Base-by-base conservation (phyloP, 2,329 filamentous ascomycete genomes). In the Biscogniauxia sp. region DNA sequence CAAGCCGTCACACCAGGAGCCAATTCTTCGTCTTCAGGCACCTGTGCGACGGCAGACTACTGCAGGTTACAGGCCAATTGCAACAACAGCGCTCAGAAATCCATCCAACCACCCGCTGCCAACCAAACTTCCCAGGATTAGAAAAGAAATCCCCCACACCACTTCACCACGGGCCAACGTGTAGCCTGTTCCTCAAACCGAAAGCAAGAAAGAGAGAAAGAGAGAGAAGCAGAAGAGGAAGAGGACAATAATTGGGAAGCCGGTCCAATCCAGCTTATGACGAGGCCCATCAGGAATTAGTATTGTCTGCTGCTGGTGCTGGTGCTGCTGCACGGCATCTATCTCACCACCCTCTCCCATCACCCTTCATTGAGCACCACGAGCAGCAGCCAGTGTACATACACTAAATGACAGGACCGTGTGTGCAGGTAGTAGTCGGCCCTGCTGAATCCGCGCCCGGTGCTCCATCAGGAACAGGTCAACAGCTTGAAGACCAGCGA, bases 351-450 rank as follows among this genome's bases (percentile, higher is more conserved):
- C 28, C 7, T 32, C 28, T 32, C n/a, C n/a, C 11, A 32, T 7
- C 28, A 32, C 1, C 11, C 28, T 7, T 32, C 28, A 32, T 32
- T 32, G 7, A 32, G 28, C 7, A 32, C 7, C 28, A n/a, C n/a
- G n/a, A n/a, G n/a, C n/a, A 32, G 28, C 28, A 32, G 7, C 7
- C 28, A 13, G 11, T 13, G 11, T 32, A 32, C 26, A 28, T 5
- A 28, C 7, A 32, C 28, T 70, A 70, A 70, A 70, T 70, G 68
- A 69, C 68, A 64, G 67, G 65, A 57, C 63, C 66, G 67, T 63
- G 62, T 64, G 66, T 62, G 62, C 64, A 61, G n/a, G 37, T 45
- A 23, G 23, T 23, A 45, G 37, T 45, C 61, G 66, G 66, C 56
- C 61, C 61, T 61, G 63, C 66, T 66, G 64, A 64, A 64, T 51